Evolutionary conservation across 345 rosid species (phyloP).

Genomic region (Arabidopsis arenosa): DNA sequence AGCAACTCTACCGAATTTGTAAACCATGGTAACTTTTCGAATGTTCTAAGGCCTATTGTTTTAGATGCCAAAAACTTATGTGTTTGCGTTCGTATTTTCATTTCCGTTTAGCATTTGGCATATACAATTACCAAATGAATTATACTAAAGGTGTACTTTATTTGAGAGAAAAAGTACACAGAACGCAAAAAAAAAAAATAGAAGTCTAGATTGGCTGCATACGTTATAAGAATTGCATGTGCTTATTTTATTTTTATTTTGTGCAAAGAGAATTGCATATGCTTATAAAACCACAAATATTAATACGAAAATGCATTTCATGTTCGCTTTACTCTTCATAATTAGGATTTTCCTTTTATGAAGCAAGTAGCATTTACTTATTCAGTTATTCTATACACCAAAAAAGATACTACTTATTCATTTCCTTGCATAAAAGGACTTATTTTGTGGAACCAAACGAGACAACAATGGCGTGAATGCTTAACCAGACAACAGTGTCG

Average conservation of each 20-base stretch:
- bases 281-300: conserved; percentile 2
- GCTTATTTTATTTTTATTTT: no score
- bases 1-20: conserved; percentile 27
- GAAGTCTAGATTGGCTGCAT: background rate
- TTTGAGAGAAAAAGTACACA: background rate
- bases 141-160: background rate
- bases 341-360: background rate
- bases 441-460: conserved; percentile 36
- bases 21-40: conserved; percentile 34
- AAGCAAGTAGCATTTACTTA: background rate
- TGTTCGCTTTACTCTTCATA: background rate
- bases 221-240: background rate
- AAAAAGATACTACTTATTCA: background rate
- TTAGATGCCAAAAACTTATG: background rate
- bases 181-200: background rate
- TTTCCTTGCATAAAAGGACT: conserved; percentile 31
- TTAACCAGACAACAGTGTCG: conserved; percentile 22
- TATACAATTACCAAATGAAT: background rate
- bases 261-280: no score
- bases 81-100: background rate
- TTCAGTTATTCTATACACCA: background rate
- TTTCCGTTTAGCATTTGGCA: background rate
- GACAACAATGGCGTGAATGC: conserved; percentile 38
- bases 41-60: background rate
- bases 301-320: background rate